Evolutionary conservation across 495 filamentous ascomycete species (phyloP).

Genomic region (Articulospora tetracladia): DNA sequence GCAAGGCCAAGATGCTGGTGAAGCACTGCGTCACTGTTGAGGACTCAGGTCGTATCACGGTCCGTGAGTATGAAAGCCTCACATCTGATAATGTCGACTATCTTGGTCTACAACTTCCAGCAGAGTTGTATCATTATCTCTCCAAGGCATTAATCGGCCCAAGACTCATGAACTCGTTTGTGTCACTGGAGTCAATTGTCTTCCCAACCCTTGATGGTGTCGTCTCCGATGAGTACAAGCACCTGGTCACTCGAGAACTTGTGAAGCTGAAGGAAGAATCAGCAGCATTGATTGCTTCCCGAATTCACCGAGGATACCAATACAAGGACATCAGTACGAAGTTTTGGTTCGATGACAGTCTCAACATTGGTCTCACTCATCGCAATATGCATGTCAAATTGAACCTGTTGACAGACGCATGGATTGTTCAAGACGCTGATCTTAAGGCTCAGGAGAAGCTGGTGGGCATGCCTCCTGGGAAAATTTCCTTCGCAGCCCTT

Average conservation of each 20-base stretch:
- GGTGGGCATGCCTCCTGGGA: conserved; percentile 33
- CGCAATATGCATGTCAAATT: conserved; percentile 59
- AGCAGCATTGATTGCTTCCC: conserved; percentile 69
- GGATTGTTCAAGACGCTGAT: conserved; percentile 63
- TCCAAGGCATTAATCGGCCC: conserved; percentile 76
- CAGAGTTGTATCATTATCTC: conserved; percentile 90
- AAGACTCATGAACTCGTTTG: conserved; percentile 75
- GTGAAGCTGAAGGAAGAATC: conserved; percentile 69
- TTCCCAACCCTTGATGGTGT: conserved; percentile 78
- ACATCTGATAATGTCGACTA: conserved; percentile 84
- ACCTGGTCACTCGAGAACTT: conserved; percentile 68
- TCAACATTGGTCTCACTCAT: conserved; percentile 56
- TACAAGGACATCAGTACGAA: conserved; percentile 69
- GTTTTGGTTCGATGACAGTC: conserved; percentile 79
- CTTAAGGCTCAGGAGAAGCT: conserved; percentile 36
- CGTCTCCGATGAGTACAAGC: conserved; percentile 73
- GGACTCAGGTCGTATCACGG: conserved; percentile 67
- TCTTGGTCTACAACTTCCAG: conserved; percentile 81
- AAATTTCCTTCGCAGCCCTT: conserved; percentile 52
- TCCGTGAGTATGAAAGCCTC: conserved; percentile 61
- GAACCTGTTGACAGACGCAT: conserved; percentile 59
- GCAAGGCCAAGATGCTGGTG: conserved; percentile 75
- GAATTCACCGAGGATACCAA: conserved; percentile 76
- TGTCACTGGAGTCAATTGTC: conserved; percentile 70
- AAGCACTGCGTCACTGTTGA: conserved; percentile 73